These are phyloP conservation scores for Agaricales sp. DNA, from an alignment of 1,284 basidiomycete genomes.

Conservation along the genomic window DNA sequence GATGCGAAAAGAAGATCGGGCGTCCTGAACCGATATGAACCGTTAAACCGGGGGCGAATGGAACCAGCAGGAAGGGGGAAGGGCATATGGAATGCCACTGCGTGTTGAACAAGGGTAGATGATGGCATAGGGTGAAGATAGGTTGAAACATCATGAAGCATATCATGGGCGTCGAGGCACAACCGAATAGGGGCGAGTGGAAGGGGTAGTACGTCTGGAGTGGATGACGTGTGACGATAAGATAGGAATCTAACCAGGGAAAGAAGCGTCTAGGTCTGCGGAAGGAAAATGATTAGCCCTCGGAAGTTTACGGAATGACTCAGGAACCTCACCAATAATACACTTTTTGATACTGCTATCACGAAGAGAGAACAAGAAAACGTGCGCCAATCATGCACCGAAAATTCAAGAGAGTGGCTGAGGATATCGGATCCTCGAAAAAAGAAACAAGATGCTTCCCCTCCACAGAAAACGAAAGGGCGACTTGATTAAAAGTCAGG, in stretches of 20 bases:
- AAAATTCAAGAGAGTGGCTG: not conserved
- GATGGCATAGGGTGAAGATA: not conserved
- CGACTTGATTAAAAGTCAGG: conserved; percentile 41
- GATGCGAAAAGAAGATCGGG: not conserved
- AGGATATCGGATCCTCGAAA: not conserved
- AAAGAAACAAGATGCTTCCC: conserved; percentile 22
- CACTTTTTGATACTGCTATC: not conserved
- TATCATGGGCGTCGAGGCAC: not conserved
- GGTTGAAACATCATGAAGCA: not conserved
- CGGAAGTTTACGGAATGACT: not conserved
- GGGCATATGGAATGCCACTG: not conserved
- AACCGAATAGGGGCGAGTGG: not conserved
- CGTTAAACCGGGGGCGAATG: not conserved
- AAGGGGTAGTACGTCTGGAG: not conserved
- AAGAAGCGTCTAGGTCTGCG: not conserved
- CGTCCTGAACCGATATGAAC: not conserved
- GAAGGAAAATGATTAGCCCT: not conserved
- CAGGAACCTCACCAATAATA: not conserved
- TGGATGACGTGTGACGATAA: not conserved
- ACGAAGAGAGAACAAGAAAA: not conserved
- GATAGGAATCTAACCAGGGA: not conserved
- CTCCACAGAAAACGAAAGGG: not conserved
- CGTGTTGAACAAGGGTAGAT: not conserved
- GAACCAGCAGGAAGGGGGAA: not conserved
- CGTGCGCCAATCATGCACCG: not conserved